A percentile compares a stretch with the other conserved stretches of the same genome.
These are phyloP conservation scores for Fusarium zealandicum DNA, from an alignment of 2,329 filamentous ascomycete species.

Conservation along the genomic window DNA sequence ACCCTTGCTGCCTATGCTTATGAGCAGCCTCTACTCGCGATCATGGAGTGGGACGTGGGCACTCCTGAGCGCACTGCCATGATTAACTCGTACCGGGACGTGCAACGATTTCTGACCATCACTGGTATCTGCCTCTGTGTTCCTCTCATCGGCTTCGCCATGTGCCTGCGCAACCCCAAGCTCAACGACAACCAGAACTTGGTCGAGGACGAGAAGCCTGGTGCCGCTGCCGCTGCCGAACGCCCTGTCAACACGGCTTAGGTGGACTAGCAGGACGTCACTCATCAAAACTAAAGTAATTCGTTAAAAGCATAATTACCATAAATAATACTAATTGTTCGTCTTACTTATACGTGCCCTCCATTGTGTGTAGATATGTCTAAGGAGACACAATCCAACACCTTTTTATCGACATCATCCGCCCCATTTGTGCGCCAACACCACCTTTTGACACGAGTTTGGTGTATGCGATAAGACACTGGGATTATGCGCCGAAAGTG, in stretches of 20 bases:
- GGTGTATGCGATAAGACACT: no score
- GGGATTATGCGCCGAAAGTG: no score
- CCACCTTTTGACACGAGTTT: no score
- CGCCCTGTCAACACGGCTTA: constrained; percentile 2
- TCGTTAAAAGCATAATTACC: constrained; percentile 9
- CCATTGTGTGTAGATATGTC: no score
- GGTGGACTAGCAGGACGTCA: background rate
- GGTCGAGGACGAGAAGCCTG: constrained; percentile 44
- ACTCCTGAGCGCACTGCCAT: constrained; percentile 53
- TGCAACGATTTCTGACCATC: constrained; percentile 56
- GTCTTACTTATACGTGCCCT: no score
- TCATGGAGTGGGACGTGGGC: constrained; percentile 49
- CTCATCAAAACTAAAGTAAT: constrained; percentile 7
- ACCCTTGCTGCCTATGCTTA: constrained; percentile 48
- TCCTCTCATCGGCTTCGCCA: constrained; percentile 55
- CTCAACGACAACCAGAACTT: constrained; percentile 56
- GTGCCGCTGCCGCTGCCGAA: constrained; percentile 10
- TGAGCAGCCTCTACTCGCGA: constrained; percentile 47
- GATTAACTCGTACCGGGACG: constrained; percentile 54
- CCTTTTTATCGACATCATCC: no score
- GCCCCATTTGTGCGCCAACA: no score
- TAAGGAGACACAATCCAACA: no score
- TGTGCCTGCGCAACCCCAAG: constrained; percentile 54
- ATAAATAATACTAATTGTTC: no score
- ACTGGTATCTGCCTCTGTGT: constrained; percentile 58